These are phyloP conservation scores for Picea sitchensis DNA, from an alignment of 75 land plant species.

Conservation along the genomic window DNA sequence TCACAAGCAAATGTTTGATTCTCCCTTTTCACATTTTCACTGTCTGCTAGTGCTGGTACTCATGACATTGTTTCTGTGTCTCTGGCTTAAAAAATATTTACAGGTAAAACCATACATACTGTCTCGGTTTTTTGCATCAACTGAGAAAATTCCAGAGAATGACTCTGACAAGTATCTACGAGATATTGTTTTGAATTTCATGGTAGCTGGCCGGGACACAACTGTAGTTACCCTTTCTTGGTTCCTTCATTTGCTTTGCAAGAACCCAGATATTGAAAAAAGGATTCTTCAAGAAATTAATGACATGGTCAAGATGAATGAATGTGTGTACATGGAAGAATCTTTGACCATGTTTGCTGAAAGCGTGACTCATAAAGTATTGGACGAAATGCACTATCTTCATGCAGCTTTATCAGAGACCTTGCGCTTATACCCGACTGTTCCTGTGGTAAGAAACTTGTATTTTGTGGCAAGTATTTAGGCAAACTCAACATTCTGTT, in stretches of 20 bases:
- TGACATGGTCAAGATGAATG: not conserved
- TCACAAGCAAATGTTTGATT: not conserved
- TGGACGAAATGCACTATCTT: constrained; percentile 60
- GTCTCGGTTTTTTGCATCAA: too few species aligned
- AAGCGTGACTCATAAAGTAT: not conserved
- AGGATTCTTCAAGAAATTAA: constrained; percentile 10
- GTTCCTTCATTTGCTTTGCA: constrained; percentile 23
- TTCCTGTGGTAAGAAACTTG: constrained; percentile 52
- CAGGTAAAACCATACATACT: too few species aligned
- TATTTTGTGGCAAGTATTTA: not conserved
- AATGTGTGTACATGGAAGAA: not conserved
- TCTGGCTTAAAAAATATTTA: too few species aligned
- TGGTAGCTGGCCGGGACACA: constrained; percentile 42
- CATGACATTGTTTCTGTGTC: too few species aligned
- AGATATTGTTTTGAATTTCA: constrained; percentile 33
- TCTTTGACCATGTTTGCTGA: constrained; percentile 4
- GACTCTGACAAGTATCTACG: constrained; percentile 21
- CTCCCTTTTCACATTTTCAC: not conserved
- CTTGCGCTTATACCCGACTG: constrained; percentile 73
- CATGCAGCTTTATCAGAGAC: constrained; percentile 83
- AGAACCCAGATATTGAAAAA: constrained; percentile 22
- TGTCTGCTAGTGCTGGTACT: too few species aligned
- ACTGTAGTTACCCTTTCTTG: constrained; percentile 36
- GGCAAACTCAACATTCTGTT: not conserved
- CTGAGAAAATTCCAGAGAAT: too few species aligned